Base-by-base conservation (phyloP, 495 filamentous ascomycete genomes). In the Podospora bellae-mahoneyi region DNA sequence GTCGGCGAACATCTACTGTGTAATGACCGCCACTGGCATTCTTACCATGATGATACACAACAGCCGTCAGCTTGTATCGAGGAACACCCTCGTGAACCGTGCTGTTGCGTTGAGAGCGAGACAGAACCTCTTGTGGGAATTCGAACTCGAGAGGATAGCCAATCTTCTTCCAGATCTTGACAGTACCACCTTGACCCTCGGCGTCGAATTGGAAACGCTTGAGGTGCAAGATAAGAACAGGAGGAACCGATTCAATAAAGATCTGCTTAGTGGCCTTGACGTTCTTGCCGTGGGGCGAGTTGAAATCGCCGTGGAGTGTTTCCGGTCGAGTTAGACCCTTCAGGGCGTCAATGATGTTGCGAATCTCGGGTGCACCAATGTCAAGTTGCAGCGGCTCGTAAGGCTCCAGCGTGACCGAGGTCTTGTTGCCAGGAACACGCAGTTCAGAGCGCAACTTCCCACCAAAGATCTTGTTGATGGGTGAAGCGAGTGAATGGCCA, bases 161-260 rank as follows among this genome's bases (percentile, higher is more conserved):
- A 71, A 99, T 84, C 79, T 93, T 94, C 83, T 97, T 99, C 94
- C 94, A 98, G 68, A 98, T 96, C 79, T 99, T 99, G 74, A 97
- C 91, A 0, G 93, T 96, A 15, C 93, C 93, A 57, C 93, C 93
- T 59, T 82, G 81, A 16, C 91, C 92, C n/a, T 87, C 84, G 72
- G 88, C 91, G 65, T 97, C 93, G 76, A 96, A 98, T 72, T 97
- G 92, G 84, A 99, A 99, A 13, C 96, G 92, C 78, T 99, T 99
- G 10, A 99, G 84, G 74, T 99, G 95, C 54, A 99, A 86, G 64
- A 98, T 95, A 3, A 99, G 87, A 19, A 98, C 92, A 18, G 93
- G 92, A 4, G 95, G 95, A 5, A 98, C 80, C 2, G 89, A 93
- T 76, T 98, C 96, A 69, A 99, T 96, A 75, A 96, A 92, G 5